phyloP scores from a whole-genome alignment of 1,284 basidiomycete species.

The Austropuccinia psidii region DNA sequence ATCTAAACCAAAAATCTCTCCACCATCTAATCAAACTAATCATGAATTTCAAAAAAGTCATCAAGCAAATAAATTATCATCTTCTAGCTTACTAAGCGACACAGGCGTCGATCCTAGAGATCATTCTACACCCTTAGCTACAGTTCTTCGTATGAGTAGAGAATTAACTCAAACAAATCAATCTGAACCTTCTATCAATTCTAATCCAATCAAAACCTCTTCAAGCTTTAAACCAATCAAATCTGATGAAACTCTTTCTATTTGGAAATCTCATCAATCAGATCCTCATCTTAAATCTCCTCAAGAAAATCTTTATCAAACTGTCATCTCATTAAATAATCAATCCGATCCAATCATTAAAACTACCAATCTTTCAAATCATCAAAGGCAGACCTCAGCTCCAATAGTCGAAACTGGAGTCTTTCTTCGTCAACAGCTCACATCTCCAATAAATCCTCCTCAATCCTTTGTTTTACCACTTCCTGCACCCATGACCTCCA shows the following conservation, averaged over 20 bases:
- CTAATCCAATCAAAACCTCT: not conserved
- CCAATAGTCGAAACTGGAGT: slow-evolving; percentile 34
- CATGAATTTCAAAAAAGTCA: slow-evolving; percentile 6
- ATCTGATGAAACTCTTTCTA: no score
- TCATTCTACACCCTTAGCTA: slow-evolving; percentile 17
- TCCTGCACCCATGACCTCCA: slow-evolving; percentile 45
- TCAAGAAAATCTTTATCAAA: not conserved
- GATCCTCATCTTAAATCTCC: not conserved
- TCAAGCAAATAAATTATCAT: slow-evolving; percentile 3
- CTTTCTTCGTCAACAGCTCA: slow-evolving; percentile 26
- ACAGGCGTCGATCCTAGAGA: not conserved
- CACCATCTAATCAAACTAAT: no score
- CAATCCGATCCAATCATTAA: not conserved
- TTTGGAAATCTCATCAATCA: not conserved
- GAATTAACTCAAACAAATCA: slow-evolving; percentile 27
- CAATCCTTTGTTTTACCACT: not conserved
- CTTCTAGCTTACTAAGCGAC: slow-evolving; percentile 29
- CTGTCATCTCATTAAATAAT: slow-evolving; percentile 1
- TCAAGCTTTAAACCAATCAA: no score
- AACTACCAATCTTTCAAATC: not conserved
- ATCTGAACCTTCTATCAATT: not conserved
- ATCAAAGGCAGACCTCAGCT: slow-evolving; percentile 9
- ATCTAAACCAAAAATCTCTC: not conserved
- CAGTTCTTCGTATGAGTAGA: slow-evolving; percentile 29
- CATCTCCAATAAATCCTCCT: not conserved